Conservation (phyloP, 192 early-diverging fungal genomes). For the Coemansia sp. region DNA sequence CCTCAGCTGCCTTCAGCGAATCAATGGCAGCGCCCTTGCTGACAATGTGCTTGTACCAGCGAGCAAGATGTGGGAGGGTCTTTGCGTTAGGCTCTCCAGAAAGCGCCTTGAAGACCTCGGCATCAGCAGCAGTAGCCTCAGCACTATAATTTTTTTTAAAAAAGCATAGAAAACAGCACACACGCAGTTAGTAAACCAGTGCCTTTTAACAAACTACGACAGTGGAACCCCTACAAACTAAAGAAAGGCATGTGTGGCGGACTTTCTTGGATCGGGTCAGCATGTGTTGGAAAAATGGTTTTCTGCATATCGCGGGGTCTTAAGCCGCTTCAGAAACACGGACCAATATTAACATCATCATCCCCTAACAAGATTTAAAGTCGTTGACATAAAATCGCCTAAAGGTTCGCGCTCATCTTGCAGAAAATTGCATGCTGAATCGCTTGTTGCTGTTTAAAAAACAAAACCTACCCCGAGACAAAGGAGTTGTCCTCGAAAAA, state of each 20-base stretch:
- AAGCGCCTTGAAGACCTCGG: conserved; percentile 80
- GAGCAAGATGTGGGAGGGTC: conserved; percentile 82
- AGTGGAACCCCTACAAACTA: background rate
- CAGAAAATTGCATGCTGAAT: too few species aligned
- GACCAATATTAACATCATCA: conserved; percentile 60
- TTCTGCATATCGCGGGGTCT: conserved; percentile 60
- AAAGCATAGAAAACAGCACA: background rate
- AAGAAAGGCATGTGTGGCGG: background rate
- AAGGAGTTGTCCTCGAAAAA: conserved; percentile 77
- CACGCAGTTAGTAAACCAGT: conserved; percentile 2
- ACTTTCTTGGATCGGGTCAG: conserved; percentile 19
- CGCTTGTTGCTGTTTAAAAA: too few species aligned
- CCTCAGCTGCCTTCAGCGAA: conserved; percentile 45
- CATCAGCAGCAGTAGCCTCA: conserved; percentile 80
- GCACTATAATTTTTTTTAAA: conserved; percentile 37
- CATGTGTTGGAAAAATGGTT: conserved; percentile 37
- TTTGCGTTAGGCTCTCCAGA: conserved; percentile 68
- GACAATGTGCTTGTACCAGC: conserved; percentile 95
- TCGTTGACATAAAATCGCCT: background rate
- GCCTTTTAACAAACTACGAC: too few species aligned
- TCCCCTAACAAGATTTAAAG: conserved; percentile 11
- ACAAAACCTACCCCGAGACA: conserved; percentile 67
- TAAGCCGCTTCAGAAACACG: conserved; percentile 65
- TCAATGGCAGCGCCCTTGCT: conserved; percentile 39
- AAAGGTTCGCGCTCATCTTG: background rate